phyloP scores from a whole-genome alignment of 805 yeast species.

The Crinitomyces ghanaensis region DNA sequence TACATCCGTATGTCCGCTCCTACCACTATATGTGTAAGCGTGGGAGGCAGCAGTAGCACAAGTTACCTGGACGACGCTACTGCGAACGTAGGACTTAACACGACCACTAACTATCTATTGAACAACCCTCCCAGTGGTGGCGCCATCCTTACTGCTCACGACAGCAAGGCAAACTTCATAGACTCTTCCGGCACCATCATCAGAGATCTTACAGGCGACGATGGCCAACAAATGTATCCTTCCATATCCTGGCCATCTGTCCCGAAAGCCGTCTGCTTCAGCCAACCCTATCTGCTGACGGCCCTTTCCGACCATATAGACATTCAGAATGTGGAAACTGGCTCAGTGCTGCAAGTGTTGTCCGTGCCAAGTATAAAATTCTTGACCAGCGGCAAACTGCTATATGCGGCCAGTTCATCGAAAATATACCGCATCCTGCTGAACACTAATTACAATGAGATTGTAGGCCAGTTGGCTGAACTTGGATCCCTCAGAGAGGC shows the following conservation, averaged over 20 bases:
- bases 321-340: conserved; percentile 29
- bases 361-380: conserved; percentile 17
- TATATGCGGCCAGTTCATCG: conserved; percentile 24
- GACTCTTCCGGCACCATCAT: conserved; percentile 11
- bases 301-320: conserved; percentile 25
- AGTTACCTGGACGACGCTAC: too few species aligned
- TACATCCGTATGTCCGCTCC: too few species aligned
- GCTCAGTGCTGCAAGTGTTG: conserved; percentile 27
- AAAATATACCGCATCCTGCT: conserved; percentile 22
- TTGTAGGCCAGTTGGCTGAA: conserved; percentile 25
- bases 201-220: too few species aligned
- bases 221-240: too few species aligned
- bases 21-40: too few species aligned
- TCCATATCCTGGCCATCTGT: conserved; percentile 16
- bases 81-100: too few species aligned
- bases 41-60: too few species aligned
- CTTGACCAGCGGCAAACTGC: conserved; percentile 18
- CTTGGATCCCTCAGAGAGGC: conserved; percentile 32
- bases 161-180: conserved; percentile 3
- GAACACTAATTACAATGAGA: conserved; percentile 24
- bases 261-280: conserved; percentile 24
- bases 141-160: too few species aligned
- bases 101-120: too few species aligned
- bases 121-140: too few species aligned
- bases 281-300: conserved; percentile 33